These are phyloP conservation scores for Leavenworthia alabamica DNA, from an alignment of 345 rosid species.

Conservation along the genomic window DNA sequence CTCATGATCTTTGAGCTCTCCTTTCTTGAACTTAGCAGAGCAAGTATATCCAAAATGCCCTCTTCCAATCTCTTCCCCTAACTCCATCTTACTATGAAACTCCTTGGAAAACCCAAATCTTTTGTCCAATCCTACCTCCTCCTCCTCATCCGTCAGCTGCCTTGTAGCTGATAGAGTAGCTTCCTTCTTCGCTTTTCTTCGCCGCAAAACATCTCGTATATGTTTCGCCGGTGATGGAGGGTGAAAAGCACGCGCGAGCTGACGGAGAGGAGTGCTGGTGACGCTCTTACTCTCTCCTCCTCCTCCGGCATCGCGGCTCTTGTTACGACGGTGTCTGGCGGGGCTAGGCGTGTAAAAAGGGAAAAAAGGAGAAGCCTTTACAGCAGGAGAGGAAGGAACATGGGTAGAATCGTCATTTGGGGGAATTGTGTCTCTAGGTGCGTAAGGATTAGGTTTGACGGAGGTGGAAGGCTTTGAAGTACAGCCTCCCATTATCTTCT, in stretches of 20 bases:
- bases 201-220: slow-evolving; percentile 60
- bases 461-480: slow-evolving; percentile 51
- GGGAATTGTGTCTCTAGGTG: slow-evolving; percentile 30
- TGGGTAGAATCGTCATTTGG: slow-evolving; percentile 32
- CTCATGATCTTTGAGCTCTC: slow-evolving; percentile 70
- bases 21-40: slow-evolving; percentile 84
- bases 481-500: slow-evolving; percentile 57
- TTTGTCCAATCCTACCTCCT: slow-evolving; percentile 60
- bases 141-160: slow-evolving; percentile 43
- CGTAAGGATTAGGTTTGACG: slow-evolving; percentile 61
- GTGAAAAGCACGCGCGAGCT: slow-evolving; percentile 64
- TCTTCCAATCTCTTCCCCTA: slow-evolving; percentile 87
- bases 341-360: slow-evolving; percentile 68
- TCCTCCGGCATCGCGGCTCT: slow-evolving; percentile 39
- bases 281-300: slow-evolving; percentile 32
- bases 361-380: slow-evolving; percentile 41
- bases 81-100: slow-evolving; percentile 50
- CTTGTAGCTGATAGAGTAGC: slow-evolving; percentile 23
- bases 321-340: slow-evolving; percentile 41
- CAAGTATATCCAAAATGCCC: slow-evolving; percentile 99
- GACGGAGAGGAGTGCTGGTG: slow-evolving; percentile 58
- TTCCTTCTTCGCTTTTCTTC: slow-evolving; percentile 44
- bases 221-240: slow-evolving; percentile 98
- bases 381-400: slow-evolving; percentile 23
- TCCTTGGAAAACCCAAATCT: slow-evolving; percentile 87